Conservation (phyloP, 2,329 filamentous ascomycete species). For the Coniochaeta pulveracea region DNA sequence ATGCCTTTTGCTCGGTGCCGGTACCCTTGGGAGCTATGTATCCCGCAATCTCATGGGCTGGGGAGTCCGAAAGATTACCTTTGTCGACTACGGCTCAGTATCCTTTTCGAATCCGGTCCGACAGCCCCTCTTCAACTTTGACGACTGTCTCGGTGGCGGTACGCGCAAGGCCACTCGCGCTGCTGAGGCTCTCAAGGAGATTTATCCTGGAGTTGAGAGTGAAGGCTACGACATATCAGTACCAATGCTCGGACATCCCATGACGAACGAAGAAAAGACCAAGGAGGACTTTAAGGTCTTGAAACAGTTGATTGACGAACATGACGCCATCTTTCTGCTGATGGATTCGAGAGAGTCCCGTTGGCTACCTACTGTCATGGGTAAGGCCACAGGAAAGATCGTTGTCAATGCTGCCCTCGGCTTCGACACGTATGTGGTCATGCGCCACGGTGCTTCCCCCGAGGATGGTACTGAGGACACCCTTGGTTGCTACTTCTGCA, state of each 20-base stretch:
- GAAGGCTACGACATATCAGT: constrained; percentile 74
- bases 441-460: constrained; percentile 75
- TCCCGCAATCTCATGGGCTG: constrained; percentile 86
- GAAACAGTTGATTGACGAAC: constrained; percentile 62
- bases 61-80: constrained; percentile 91
- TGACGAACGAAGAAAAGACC: constrained; percentile 59
- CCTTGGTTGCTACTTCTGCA: constrained; percentile 96
- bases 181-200: constrained; percentile 67
- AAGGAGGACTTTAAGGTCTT: constrained; percentile 67
- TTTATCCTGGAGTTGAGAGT: constrained; percentile 83
- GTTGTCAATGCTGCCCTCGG: constrained; percentile 94
- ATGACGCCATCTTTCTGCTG: constrained; percentile 90
- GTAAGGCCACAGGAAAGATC: constrained; percentile 83
- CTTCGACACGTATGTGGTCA: constrained; percentile 94
- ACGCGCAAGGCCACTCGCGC: constrained; percentile 73
- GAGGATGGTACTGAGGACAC: constrained; percentile 46
- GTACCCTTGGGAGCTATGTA: constrained; percentile 89
- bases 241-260: constrained; percentile 90
- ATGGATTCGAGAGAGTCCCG: constrained; percentile 94
- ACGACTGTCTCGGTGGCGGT: constrained; percentile 79
- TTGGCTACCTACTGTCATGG: constrained; percentile 95
- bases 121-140: constrained; percentile 83
- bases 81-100: constrained; percentile 86
- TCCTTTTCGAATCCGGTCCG: constrained; percentile 95
- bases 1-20: constrained; percentile 83